Evolutionary conservation across 768 basidiomycete genomes (phyloP), one percentile per base, ranked within the genome.

Genomic region (Termitomyces sp.): DNA sequence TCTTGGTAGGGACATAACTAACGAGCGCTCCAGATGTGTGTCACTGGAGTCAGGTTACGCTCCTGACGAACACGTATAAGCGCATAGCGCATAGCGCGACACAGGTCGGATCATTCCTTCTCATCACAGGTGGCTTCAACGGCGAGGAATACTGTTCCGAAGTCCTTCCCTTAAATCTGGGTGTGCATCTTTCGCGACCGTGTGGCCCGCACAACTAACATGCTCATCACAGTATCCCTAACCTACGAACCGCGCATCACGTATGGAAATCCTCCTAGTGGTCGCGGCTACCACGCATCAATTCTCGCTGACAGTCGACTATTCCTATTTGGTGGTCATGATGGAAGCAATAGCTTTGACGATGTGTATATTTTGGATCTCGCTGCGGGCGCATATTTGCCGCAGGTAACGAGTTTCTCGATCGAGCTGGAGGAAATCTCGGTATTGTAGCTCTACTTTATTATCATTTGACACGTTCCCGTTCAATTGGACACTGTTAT

Each of bases 31-130:
- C 46, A 82, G 82, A 79, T 59, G 75, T 73, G 0, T 69, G 73
- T n/a, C 67, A 72, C 35, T 79, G 80, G 78, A 80, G 71, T 32
- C 69, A 75, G 51, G 71, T 83, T 5, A 76, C 77, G 58, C 75
- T 73, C 54, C 66, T 67, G 69, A 62, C 69, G 52, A 65, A 63
- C 68, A 65, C 62, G 44, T 66, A 87, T 64, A 83, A 85, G 59
- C 82, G 92, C 10, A 77, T 95, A 42, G 87, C 89, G 27, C 95
- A 98, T 63, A 89, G 88, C 11, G 81, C 93, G 14, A 93, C 94
- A 0, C 91, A 90, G 69, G 90, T 98, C 16, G 94, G 95, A 31
- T 93, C 92, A 1, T 95, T 92, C 67, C 81, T 98, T 0, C 95
- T 95, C 73, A 80, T 96, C 53, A 77, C 87, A 43, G 95, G 94